These are phyloP conservation scores for Diphasiastrum complanatum DNA, from an alignment of 83 land plant species.

Conservation along the genomic window DNA sequence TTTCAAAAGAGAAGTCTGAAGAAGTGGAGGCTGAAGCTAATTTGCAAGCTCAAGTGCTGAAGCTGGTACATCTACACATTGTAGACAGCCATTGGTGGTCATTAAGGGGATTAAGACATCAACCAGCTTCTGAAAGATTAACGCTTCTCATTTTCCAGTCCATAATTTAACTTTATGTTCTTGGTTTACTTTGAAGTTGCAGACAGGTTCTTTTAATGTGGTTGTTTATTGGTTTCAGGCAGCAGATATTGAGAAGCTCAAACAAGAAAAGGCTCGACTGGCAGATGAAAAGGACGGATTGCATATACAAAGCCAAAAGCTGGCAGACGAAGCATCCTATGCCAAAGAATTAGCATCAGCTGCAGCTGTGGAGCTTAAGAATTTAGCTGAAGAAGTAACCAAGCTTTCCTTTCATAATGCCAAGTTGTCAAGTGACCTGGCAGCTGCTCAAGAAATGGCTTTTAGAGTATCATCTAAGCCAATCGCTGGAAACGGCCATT, in stretches of 20 bases:
- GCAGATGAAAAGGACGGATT: conserved; percentile 26
- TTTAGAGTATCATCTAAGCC: conserved; percentile 18
- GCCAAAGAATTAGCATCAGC: no score
- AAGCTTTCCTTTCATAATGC: conserved; percentile 76
- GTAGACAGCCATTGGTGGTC: background rate
- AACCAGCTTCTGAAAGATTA: no score
- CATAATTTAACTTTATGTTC: background rate
- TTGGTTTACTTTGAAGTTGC: background rate
- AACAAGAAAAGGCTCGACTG: conserved; percentile 22
- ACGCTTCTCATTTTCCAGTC: conserved; percentile 3
- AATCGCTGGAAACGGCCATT: no score
- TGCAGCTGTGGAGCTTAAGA: no score
- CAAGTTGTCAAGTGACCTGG: conserved; percentile 46
- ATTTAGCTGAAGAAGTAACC: conserved; percentile 79
- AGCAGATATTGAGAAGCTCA: conserved; percentile 59
- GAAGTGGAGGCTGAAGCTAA: background rate
- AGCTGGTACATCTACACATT: conserved; percentile 35
- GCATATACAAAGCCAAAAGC: conserved; percentile 14
- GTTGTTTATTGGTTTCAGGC: conserved; percentile 38
- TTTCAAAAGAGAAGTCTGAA: background rate
- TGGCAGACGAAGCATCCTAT: no score
- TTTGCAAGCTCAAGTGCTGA: conserved; percentile 39
- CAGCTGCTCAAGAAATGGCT: conserved; percentile 33
- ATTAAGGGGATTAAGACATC: no score
- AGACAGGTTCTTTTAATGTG: background rate